Percentiles rank a stretch among this genome's conserved stretches.
Evolutionary conservation across 2,329 filamentous ascomycete genomes (phyloP).

Genomic region (Xylariaceae sp.): DNA sequence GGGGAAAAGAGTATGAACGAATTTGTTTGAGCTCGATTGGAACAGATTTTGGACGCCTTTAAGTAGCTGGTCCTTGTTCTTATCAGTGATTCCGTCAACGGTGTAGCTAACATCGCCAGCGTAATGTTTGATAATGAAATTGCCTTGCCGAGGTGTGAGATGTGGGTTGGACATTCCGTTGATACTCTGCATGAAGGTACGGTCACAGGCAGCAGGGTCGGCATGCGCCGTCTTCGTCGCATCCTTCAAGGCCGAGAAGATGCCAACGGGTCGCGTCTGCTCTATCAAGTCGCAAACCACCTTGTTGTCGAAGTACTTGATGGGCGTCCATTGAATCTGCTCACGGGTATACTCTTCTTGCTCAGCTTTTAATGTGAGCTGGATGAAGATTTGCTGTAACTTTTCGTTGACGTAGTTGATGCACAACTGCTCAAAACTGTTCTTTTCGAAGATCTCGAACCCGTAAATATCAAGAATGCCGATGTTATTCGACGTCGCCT

Average conservation of each 20-base stretch:
- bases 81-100: constrained; percentile 95
- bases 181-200: constrained; percentile 90
- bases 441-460: constrained; percentile 98
- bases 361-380: constrained; percentile 91
- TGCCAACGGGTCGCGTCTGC: constrained; percentile 79
- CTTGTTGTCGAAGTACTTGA: constrained; percentile 99
- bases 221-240: constrained; percentile 98
- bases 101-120: constrained; percentile 94
- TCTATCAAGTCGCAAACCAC: constrained; percentile 97
- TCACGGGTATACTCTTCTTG: constrained; percentile 96
- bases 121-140: constrained; percentile 98
- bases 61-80: constrained; percentile 96
- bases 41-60: constrained; percentile 91
- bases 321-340: constrained; percentile 97
- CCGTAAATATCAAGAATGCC: constrained; percentile 99
- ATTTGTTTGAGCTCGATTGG: constrained; percentile 75
- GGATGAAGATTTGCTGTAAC: constrained; percentile 97
- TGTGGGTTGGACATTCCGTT: constrained; percentile 90
- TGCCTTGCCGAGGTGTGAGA: constrained; percentile 85
- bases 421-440: constrained; percentile 97
- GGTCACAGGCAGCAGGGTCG: constrained; percentile 87
- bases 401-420: constrained; percentile 99
- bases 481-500: constrained; percentile 74
- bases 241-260: constrained; percentile 95
- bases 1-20: constrained; percentile 86